Percentiles rank a stretch among this genome's conserved stretches.
These are phyloP conservation scores for Paraconiothyrium sp. DNA, from an alignment of 2,329 filamentous ascomycete genomes.

Conservation along the genomic window DNA sequence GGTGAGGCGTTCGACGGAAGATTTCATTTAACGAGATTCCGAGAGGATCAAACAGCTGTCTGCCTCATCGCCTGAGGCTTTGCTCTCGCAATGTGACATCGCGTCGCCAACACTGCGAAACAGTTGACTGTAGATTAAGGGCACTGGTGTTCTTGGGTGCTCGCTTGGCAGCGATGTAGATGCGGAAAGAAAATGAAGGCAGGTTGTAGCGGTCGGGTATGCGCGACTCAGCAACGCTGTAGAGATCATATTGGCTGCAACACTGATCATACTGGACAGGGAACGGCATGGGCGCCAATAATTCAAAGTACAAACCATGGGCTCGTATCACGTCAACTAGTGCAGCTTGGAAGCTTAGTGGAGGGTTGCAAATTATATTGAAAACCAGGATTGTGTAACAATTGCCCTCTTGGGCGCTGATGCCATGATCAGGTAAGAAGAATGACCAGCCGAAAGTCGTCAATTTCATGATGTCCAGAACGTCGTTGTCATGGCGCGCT, in stretches of 20 bases:
- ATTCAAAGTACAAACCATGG: not conserved
- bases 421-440: not conserved
- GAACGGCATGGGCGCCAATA: not conserved
- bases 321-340: not conserved
- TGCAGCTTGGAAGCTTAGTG: not conserved
- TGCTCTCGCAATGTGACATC: not conserved
- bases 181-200: not conserved
- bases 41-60: constrained; percentile 7
- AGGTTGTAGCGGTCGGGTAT: constrained; percentile 11
- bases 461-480: constrained; percentile 11
- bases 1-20: not conserved
- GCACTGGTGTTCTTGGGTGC: not conserved
- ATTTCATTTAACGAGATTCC: not conserved
- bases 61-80: constrained; percentile 1
- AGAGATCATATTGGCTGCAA: constrained; percentile 1
- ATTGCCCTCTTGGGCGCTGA: not conserved
- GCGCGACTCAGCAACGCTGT: constrained; percentile 8
- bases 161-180: not conserved
- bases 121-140: constrained; percentile 6
- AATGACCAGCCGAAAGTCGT: constrained; percentile 5
- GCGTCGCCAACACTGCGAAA: not conserved
- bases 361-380: constrained; percentile 2
- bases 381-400: not conserved
- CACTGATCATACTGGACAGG: not conserved
- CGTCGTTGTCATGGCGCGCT: not conserved